phyloP scores from a whole-genome alignment of 148 eudicot species.

The Camellia japonica region DNA sequence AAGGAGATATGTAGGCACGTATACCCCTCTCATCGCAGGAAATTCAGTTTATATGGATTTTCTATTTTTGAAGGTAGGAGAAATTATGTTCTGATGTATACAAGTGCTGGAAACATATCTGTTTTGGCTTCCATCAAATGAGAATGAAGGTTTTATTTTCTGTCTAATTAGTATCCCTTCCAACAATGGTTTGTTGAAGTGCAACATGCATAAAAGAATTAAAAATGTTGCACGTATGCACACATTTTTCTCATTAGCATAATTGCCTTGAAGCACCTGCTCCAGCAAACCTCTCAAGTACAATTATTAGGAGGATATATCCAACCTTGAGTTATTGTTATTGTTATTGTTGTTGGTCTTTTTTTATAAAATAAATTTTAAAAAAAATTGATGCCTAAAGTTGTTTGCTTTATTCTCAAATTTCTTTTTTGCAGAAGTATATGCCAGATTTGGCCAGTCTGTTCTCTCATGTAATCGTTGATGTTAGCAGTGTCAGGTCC shows the following conservation, averaged over 20 bases:
- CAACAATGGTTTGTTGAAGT: not conserved
- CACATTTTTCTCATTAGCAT: not conserved
- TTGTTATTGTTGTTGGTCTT: not conserved
- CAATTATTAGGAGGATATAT: not conserved
- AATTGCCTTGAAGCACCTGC: not conserved
- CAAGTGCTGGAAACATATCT: not conserved
- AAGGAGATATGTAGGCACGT: constrained; percentile 51
- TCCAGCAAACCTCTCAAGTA: not conserved
- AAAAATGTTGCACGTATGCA: not conserved
- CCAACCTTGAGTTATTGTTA: not conserved
- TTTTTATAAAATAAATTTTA: not conserved
- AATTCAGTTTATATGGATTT: constrained; percentile 72
- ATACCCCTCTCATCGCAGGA: constrained; percentile 74
- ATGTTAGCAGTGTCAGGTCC: constrained; percentile 89
- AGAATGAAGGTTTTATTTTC: not conserved
- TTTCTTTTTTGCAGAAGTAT: constrained; percentile 62
- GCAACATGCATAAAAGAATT: too few relatives aligned
- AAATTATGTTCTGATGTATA: not conserved
- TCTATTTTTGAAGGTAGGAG: constrained; percentile 67
- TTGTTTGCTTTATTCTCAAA: not conserved
- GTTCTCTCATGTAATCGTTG: constrained; percentile 80
- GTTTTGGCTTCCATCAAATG: constrained; percentile 1
- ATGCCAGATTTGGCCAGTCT: constrained; percentile 90
- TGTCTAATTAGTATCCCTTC: not conserved
- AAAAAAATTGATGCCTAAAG: not conserved